Evolutionary conservation across 106 monocot genomes (phyloP), one percentile per base, ranked within the genome.

Genomic region (Acorus gramineus): DNA sequence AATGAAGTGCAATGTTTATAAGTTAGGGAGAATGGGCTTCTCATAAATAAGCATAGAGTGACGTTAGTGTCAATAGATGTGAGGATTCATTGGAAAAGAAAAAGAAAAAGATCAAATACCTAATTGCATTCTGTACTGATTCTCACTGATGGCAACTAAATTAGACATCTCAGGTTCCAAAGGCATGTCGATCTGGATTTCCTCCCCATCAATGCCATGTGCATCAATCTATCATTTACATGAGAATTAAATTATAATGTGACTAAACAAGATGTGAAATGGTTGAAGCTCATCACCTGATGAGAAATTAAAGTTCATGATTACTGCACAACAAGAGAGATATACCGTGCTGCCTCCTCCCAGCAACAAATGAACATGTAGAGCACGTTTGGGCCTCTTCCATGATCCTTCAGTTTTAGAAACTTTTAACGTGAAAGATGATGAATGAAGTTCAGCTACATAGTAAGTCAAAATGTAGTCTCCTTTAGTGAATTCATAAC

Each of bases 331-430:
- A 48, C 14, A 44, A 56, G 3, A 53, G 68, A 61, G 49, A 66
- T 67, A 71, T 57, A 91, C 98, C 91, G 79, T 81, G 62, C 85
- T 80, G 79, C 81, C 85, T 59, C 76, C 88, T 50, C 92, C 98
- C 14, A 98, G 78, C 14, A 98, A 71, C 51, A 98, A 58, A 66
- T 71, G 62, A 46, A 88, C 85, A 69, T 79, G 78, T 11, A 98
- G 77, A 51, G 11, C 53, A 62, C 98, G 85, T 52, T 64, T 82
- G 50, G 85, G 85, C 71, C 91, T 82, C 71, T 76, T 77, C 78
- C 79, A 76, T 47, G 71, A 84, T 53, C 98, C 98, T 81, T 98
- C 91, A 56, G 81, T 70, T 74, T 72, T 85, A 3, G 71, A 81
- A 5, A 92, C 81, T 75, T 77, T 88, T 48, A 98, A 73, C 10